Percentiles rank a stretch among this genome's conserved stretches.
Conservation (phyloP, 441 rosid species). For the Kokia cookei region DNA sequence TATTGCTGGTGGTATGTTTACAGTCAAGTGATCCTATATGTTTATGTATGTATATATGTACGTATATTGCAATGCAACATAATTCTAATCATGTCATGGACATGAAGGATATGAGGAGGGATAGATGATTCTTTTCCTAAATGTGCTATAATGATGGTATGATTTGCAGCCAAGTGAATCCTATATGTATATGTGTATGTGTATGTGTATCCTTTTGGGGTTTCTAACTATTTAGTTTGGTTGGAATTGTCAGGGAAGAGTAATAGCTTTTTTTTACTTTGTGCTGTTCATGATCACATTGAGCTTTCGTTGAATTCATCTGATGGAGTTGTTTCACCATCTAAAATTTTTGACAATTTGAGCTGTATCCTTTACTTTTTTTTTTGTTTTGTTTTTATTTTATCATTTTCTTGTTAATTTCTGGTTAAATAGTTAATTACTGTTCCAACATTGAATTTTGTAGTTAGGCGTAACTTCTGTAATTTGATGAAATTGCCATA, state of each 20-base stretch:
- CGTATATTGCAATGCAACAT: no score
- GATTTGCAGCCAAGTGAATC: no score
- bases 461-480: neutral
- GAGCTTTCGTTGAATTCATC: slow-evolving; percentile 38
- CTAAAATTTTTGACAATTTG: slow-evolving; percentile 46
- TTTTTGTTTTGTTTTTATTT: neutral
- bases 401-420: neutral
- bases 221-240: neutral
- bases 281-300: slow-evolving; percentile 49
- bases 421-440: neutral
- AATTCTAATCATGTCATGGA: no score
- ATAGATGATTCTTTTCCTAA: no score
- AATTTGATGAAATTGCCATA: neutral
- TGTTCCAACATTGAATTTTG: neutral
- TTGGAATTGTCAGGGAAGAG: slow-evolving; percentile 38
- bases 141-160: no score
- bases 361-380: slow-evolving; percentile 52
- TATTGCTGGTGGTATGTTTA: no score
- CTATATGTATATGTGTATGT: no score
- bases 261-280: slow-evolving; percentile 48
- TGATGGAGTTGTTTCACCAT: slow-evolving; percentile 41
- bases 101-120: no score
- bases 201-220: neutral
- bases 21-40: no score
- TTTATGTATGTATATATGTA: no score